Evolutionary conservation across 2,329 filamentous ascomycete genomes (phyloP).

Genomic region (Xylariales sp.): DNA sequence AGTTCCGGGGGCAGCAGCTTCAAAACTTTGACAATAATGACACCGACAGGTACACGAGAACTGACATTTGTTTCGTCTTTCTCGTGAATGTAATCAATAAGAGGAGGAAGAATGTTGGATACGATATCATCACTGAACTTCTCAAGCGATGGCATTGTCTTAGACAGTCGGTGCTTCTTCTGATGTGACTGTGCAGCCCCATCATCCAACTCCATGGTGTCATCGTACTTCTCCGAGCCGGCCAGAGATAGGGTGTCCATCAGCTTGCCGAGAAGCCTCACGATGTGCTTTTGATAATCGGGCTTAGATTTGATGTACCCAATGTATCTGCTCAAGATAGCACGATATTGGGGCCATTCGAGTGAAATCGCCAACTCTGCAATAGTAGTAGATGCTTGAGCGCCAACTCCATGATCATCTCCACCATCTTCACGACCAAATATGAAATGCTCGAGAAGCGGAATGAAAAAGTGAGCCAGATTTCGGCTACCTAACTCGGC

Average conservation of each 20-base stretch:
- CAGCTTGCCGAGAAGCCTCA: slow-evolving; percentile 75
- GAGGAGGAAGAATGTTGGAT: slow-evolving; percentile 69
- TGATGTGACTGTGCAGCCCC: slow-evolving; percentile 13
- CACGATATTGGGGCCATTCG: slow-evolving; percentile 87
- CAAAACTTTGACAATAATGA: slow-evolving; percentile 84
- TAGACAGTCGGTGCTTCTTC: slow-evolving; percentile 46
- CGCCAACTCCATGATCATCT: slow-evolving; percentile 82
- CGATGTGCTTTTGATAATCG: slow-evolving; percentile 79
- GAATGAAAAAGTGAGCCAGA: slow-evolving; percentile 81
- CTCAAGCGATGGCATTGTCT: slow-evolving; percentile 60
- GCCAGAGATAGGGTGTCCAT: slow-evolving; percentile 69
- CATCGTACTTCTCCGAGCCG: slow-evolving; percentile 29
- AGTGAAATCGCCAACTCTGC: slow-evolving; percentile 69
- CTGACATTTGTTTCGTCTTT: slow-evolving; percentile 95
- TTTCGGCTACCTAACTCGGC: slow-evolving; percentile 70
- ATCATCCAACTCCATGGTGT: slow-evolving; percentile 40
- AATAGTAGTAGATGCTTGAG: slow-evolving; percentile 80
- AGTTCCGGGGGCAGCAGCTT: slow-evolving; percentile 71
- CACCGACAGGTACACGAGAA: slow-evolving; percentile 82
- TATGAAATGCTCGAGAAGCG: slow-evolving; percentile 89
- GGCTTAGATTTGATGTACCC: slow-evolving; percentile 76
- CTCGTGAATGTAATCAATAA: slow-evolving; percentile 83
- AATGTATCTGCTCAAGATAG: slow-evolving; percentile 78
- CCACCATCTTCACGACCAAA: slow-evolving; percentile 69
- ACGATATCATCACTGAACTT: slow-evolving; percentile 71